phyloP scores from a whole-genome alignment of 176 grass and related monocot species.

The Otatea glauca region DNA sequence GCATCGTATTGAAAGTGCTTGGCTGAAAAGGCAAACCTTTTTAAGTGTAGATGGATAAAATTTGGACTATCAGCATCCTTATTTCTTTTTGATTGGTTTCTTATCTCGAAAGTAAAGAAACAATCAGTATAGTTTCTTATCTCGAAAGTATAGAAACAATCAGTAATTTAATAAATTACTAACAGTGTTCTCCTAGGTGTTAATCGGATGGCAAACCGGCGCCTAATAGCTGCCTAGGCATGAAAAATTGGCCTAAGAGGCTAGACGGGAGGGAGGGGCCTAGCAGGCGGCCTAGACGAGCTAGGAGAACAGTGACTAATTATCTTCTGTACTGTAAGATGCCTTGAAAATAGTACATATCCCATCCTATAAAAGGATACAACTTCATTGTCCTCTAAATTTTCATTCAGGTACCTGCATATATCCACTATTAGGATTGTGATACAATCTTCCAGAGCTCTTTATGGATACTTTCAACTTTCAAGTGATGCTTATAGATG shows the following conservation, averaged over 20 bases:
- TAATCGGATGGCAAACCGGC: too few relatives aligned
- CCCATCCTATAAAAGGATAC: neutral
- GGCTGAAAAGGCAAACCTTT: neutral
- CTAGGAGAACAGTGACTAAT: neutral
- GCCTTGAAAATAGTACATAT: neutral
- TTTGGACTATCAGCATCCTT: neutral
- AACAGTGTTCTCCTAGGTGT: too few relatives aligned
- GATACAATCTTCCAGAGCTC: neutral
- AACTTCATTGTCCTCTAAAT: slow-evolving; percentile 10
- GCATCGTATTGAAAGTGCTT: neutral
- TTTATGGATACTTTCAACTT: slow-evolving; percentile 4
- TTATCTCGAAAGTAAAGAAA: slow-evolving; percentile 5
- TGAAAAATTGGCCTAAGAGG: too few relatives aligned
- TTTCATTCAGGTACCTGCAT: slow-evolving; percentile 17
- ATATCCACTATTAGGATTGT: slow-evolving; percentile 6
- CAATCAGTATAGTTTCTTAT: neutral
- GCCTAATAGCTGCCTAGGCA: too few relatives aligned
- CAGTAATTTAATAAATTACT: too few relatives aligned
- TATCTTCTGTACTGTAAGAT: slow-evolving; percentile 37
- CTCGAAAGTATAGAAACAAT: too few relatives aligned
- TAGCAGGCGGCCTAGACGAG: too few relatives aligned
- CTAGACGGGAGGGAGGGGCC: too few relatives aligned
- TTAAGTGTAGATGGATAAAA: slow-evolving; percentile 17
- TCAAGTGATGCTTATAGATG: slow-evolving; percentile 20
- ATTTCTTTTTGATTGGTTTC: neutral